Evolutionary conservation across 179 eudicot genomes (phyloP), one percentile per base, ranked within the genome.

Genomic region (Heliamphora pulchella): DNA sequence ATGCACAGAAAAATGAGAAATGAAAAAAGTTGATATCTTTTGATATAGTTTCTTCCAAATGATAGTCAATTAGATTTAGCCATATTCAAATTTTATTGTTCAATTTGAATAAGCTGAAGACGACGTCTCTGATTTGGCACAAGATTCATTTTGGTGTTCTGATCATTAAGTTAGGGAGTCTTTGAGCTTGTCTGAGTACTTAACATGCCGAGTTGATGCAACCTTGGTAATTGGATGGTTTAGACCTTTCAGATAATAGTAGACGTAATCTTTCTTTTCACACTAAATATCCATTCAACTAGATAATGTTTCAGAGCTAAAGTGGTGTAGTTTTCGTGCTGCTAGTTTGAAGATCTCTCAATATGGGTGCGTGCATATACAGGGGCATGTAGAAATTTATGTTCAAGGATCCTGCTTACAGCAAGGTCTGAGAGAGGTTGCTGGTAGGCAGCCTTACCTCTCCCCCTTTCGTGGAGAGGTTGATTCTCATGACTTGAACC

Each of bases 81-180:
- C 51, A 50, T 71, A 47, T 72, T 72, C 59, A 18, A 72, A 72
- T 5, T 72, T 72, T 72, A 72, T 72, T 22, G 44, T 22, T 53
- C 46, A 51, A 53, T 53, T 51, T 51, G 76, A 53, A 51, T 20
- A 72, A 48, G 43, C 13, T 3, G 50, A 39, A 13, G 61, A n/a
- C 46, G 11, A 41, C 51, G 2, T 53, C 43, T 73, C 44, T 73
- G 31, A 61, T 61, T n/a, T n/a, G 65, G 65, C 65, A 61, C 22
- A 4, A 17, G 8, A 61, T 41, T 73, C 46, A 11, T 53, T 13
- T n/a, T 31, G 62, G 4, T 31, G 62, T 73, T 53, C 41, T 53
- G n/a, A 62, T 73, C 76, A 71, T 47, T 70, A 17, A 51, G 54
- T 51, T 41, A 20, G 14, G 3, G 13, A 53, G 62, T 73, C 47